phyloP scores from a whole-genome alignment of 345 rosid species.

The Hibiscus trionum region DNA sequence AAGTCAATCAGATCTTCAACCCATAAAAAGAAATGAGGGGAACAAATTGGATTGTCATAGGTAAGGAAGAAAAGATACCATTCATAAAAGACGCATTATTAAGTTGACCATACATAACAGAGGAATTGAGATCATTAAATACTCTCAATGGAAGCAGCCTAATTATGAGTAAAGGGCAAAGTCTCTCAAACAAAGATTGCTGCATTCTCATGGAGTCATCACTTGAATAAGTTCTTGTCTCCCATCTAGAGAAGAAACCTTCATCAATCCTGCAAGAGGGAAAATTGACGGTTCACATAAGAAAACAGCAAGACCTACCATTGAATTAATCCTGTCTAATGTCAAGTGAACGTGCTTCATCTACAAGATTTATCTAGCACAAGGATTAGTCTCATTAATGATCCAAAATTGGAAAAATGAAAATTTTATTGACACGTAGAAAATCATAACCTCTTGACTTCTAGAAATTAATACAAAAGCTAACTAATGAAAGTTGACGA shows the following conservation, averaged over 20 bases:
- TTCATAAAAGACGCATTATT: constrained; percentile 24
- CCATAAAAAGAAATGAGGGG: background rate
- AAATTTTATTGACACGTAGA: background rate
- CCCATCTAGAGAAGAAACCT: constrained; percentile 29
- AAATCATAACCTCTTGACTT: background rate
- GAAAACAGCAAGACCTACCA: background rate
- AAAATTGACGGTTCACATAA: background rate
- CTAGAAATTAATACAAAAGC: background rate
- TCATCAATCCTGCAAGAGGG: constrained; percentile 30
- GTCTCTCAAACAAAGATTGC: constrained; percentile 58
- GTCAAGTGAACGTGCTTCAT: background rate
- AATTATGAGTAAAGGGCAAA: constrained; percentile 78
- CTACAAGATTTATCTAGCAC: background rate
- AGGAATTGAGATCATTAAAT: constrained; percentile 47
- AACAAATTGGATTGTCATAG: background rate
- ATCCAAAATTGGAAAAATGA: background rate
- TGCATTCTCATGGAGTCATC: constrained; percentile 31
- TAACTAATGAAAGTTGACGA: background rate
- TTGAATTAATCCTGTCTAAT: background rate
- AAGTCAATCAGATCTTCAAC: background rate
- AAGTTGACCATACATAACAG: constrained; percentile 51
- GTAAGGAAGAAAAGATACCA: constrained; percentile 27
- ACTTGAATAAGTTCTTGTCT: constrained; percentile 20
- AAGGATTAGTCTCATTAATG: background rate
- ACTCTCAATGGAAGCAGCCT: constrained; percentile 79